Base-by-base conservation (phyloP, 768 basidiomycete species). In the Leccinellum rugosiceps region DNA sequence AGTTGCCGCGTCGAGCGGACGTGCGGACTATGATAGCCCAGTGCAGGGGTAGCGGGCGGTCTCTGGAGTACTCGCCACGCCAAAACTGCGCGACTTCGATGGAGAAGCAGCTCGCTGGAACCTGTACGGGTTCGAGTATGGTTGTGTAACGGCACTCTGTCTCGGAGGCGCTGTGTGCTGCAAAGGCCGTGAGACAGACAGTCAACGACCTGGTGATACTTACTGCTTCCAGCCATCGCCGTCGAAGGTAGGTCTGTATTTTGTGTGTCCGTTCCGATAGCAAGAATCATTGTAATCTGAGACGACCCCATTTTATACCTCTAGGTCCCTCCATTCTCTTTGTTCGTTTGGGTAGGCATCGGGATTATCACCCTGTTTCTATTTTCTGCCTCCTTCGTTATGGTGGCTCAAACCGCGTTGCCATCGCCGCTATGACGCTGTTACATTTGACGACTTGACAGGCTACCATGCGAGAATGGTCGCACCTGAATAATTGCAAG, bases 71-170 rank as follows among this genome's bases (percentile, higher is more conserved):
- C 49, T 69, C 63, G 13, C 71, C 71, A 15, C 63, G 66, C 71
- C 70, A 71, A 46, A 60, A 73, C 31, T 72, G 71, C 45, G 59
- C 57, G 44, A 71, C 54, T 51, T 72, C 65, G 52, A 73, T 63
- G 32, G 65, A 53, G 44, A 56, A 65, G 35, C 7, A 58, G 5
- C 53, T 58, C 0, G 32, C 11, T 0, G 65, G 71, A 13, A 68
- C 65, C 6, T 25, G 28, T 7, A 72, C 58, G 1, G 65, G 59
- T 2, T 57, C 53, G 34, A 70, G 66, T 25, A 53, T 47, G 0
- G 41, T 30, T 6, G 49, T 55, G 23, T 62, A 60, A 4, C 58
- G 6, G 7, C 5, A 31, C 8, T 11, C 48, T 8, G 41, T 5
- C n/a, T n/a, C n/a, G n/a, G 54, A 2, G 8, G 11, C 19, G 21